Base-by-base conservation (phyloP, 257 asterid species). In the Solanum bukasovii region DNA sequence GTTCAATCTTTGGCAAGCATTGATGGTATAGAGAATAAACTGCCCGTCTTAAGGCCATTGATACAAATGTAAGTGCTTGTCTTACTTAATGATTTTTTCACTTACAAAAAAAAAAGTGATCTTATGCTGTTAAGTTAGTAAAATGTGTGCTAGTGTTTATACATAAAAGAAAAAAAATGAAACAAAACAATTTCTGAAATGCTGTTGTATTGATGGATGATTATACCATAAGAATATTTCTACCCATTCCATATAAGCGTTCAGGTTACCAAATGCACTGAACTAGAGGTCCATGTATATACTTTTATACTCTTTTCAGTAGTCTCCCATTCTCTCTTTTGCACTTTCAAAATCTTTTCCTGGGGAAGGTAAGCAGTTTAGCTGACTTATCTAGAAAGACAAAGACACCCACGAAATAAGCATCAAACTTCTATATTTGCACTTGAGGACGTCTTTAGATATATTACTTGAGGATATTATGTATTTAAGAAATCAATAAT, bases 1-100 rank as follows among this genome's bases (percentile, higher is more conserved):
- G 88, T 88, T 73, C 90, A 88, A 14, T 84, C 88, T 74, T 61
- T 88, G 68, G 90, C 90, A 7, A 88, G 87, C 79, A 84, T 88
- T 73, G 81, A 88, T n/a, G 90, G 88, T 34, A 88, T 88, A 18
- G 86, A 84, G 52, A 88, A 84, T 72, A 87, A 74, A 33, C 35
- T 88, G 7, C 90, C 90, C 18, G 71, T 88, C 86, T 85, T 88
- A 68, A 88, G 40, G 86, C 63, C 87, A 2, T 14, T 88, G 72
- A 85, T 88, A 72, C 86, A 88, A n/a, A 49, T 34, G 90, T 88
- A 88, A 73, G 88, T 84, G 85, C 67, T 67, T 23, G 20, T 56
- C 81, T 44, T 74, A 46, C 67, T 56, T 84, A 23, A 44, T 84
- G 21, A 49, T 83, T 83, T 34, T 68, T 83, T 83, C 23, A 61